Evolutionary conservation across 148 eudicot genomes (phyloP).

Genomic region (Rhododendron ferrugineum): DNA sequence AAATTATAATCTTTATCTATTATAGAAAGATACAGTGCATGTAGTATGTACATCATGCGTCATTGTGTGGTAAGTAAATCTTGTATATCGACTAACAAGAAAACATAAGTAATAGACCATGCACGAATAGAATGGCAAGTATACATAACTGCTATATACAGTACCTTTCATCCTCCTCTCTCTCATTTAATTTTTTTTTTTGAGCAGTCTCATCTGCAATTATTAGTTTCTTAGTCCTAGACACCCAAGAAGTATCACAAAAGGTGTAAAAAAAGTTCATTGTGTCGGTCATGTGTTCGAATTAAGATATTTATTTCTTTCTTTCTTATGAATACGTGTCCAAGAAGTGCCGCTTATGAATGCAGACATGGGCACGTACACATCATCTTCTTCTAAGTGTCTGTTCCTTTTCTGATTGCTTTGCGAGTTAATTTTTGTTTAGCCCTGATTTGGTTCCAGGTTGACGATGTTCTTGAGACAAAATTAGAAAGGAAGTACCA

Average conservation of each 20-base stretch:
- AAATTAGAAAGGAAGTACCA: constrained; percentile 65
- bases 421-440: constrained; percentile 2
- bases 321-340: neutral
- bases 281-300: neutral
- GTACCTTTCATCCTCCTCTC: neutral
- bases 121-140: neutral
- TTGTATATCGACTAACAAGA: neutral
- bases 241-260: neutral
- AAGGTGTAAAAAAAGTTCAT: neutral
- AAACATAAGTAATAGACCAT: neutral
- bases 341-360: neutral
- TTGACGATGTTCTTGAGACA: constrained; percentile 95
- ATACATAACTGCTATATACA: neutral
- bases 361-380: neutral
- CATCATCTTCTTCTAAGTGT: neutral
- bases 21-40: neutral
- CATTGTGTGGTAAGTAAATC: neutral
- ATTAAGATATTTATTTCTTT: neutral
- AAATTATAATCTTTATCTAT: neutral
- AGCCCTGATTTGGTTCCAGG: constrained; percentile 39
- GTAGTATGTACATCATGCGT: neutral
- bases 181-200: neutral
- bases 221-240: neutral
- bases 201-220: neutral
- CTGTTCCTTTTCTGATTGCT: neutral